phyloP scores from a whole-genome alignment of 768 basidiomycete species.

The Auricularia auricula-judae region DNA sequence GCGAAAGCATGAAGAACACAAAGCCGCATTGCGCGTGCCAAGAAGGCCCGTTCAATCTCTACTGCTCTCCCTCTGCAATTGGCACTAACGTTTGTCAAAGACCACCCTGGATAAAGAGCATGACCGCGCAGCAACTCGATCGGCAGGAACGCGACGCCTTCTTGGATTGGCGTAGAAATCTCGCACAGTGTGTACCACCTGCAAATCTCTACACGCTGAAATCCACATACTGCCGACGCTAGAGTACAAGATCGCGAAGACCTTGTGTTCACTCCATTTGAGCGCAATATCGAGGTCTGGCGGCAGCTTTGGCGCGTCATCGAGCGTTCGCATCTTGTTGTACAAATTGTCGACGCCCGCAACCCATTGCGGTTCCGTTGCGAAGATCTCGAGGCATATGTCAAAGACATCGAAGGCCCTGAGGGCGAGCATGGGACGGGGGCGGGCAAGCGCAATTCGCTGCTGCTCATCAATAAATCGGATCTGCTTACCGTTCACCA shows the following conservation, averaged over 20 bases:
- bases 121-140: constrained; percentile 71
- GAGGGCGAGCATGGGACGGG: constrained; percentile 76
- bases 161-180: constrained; percentile 82
- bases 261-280: constrained; percentile 90
- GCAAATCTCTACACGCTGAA: not conserved
- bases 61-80: not conserved
- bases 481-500: constrained; percentile 83
- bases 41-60: constrained; percentile 26
- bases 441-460: constrained; percentile 50
- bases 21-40: constrained; percentile 70
- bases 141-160: constrained; percentile 83
- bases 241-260: constrained; percentile 83
- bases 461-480: constrained; percentile 91
- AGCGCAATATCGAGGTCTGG: constrained; percentile 97
- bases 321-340: constrained; percentile 86
- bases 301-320: constrained; percentile 95
- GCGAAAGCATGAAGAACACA: constrained; percentile 66
- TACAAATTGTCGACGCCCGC: constrained; percentile 93
- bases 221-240: not conserved
- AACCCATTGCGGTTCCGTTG: constrained; percentile 91
- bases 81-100: constrained; percentile 20
- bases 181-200: constrained; percentile 65
- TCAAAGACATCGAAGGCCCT: constrained; percentile 69
- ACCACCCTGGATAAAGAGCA: constrained; percentile 78
- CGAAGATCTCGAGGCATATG: constrained; percentile 81